Evolutionary conservation across 75 land plant genomes (phyloP).

Genomic region (Chamaecyparis obtusa): DNA sequence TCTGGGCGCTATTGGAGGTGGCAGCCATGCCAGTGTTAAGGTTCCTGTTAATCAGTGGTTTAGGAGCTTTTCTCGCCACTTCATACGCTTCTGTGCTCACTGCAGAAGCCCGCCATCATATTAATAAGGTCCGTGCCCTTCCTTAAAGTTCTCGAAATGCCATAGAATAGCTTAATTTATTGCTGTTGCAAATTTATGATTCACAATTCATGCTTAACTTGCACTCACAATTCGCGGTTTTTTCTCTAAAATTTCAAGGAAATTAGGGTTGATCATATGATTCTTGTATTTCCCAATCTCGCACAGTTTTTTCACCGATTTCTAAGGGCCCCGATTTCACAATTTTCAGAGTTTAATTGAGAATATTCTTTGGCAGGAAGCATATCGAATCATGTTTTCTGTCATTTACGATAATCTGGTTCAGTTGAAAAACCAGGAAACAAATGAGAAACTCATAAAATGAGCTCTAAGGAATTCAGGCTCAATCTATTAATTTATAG

Average conservation of each 20-base stretch:
- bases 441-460: too few species aligned
- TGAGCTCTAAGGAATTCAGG: too few species aligned
- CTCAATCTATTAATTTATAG: too few species aligned
- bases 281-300: neutral
- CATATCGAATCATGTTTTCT: too few species aligned
- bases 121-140: constrained; percentile 60
- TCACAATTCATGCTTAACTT: too few species aligned
- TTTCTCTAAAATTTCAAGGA: neutral
- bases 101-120: constrained; percentile 50
- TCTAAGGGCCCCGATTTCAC: too few species aligned
- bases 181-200: neutral
- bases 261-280: neutral
- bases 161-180: too few species aligned
- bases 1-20: constrained; percentile 53
- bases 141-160: neutral
- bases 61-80: constrained; percentile 66
- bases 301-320: neutral
- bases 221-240: neutral
- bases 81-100: constrained; percentile 35
- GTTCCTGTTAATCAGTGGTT: constrained; percentile 47
- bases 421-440: too few species aligned
- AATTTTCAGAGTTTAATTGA: too few species aligned
- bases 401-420: neutral
- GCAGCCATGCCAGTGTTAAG: constrained; percentile 61
- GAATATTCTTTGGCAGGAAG: neutral